Conservation (phyloP, 1,284 basidiomycete species). For the Boletellus sp. region DNA sequence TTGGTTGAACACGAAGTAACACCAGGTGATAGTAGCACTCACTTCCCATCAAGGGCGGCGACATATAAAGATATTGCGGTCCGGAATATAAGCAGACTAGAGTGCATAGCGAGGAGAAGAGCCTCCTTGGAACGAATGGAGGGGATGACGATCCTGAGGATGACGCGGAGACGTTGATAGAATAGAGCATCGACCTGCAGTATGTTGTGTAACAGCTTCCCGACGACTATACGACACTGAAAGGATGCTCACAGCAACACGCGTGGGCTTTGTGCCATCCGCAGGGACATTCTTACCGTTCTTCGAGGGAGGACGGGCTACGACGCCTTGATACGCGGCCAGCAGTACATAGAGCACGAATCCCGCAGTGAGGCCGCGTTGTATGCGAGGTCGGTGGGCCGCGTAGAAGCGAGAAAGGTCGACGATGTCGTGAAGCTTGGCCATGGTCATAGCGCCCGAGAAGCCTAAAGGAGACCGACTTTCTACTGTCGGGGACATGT, state of each 20-base stretch:
- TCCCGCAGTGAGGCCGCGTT: conserved; percentile 60
- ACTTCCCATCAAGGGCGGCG: conserved; percentile 91
- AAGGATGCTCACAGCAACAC: conserved; percentile 60
- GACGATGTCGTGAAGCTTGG: conserved; percentile 29
- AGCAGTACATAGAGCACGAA: conserved; percentile 65
- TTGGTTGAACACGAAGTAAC: neutral
- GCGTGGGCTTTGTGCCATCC: conserved; percentile 42
- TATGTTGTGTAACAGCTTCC: neutral
- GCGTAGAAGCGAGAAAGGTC: conserved; percentile 53
- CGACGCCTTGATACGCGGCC: conserved; percentile 54
- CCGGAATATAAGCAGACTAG: conserved; percentile 81
- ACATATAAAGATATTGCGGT: conserved; percentile 95
- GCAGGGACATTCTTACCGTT: conserved; percentile 32
- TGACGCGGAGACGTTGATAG: conserved; percentile 74
- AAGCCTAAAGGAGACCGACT: neutral
- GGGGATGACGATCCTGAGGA: conserved; percentile 89
- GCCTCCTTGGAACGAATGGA: conserved; percentile 84
- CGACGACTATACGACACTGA: neutral
- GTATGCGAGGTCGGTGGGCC: conserved; percentile 62
- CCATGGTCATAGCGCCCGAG: neutral
- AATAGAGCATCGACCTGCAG: conserved; percentile 86
- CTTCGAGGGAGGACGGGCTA: conserved; percentile 37
- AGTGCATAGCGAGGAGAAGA: conserved; percentile 82
- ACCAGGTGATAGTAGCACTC: conserved; percentile 29
- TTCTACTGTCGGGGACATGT: neutral